Evolutionary conservation across 2,329 filamentous ascomycete genomes (phyloP).

Genomic region (Arthrobotrys megalospora): DNA sequence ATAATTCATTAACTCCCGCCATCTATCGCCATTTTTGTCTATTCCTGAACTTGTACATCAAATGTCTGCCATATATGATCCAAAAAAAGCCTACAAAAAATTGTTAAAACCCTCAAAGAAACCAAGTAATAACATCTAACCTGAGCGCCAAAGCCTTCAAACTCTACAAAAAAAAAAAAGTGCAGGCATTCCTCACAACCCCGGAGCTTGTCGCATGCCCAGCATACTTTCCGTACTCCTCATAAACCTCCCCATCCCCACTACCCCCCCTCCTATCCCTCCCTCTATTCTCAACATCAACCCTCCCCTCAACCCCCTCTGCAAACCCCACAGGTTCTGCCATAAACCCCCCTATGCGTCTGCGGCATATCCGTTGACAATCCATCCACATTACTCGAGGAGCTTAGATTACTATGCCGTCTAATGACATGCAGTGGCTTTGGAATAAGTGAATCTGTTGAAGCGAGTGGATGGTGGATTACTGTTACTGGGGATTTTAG

Average conservation of each 20-base stretch:
- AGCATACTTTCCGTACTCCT: constrained; percentile 59
- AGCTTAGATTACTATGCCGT: constrained; percentile 6
- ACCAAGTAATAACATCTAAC: background rate
- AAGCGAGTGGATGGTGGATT: constrained; percentile 37
- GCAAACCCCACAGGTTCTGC: constrained; percentile 44
- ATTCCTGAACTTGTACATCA: no score
- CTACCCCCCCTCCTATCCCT: constrained; percentile 19
- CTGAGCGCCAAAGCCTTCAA: background rate
- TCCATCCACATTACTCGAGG: constrained; percentile 24
- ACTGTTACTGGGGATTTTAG: constrained; percentile 51
- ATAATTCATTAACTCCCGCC: background rate
- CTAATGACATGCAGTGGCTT: constrained; percentile 18
- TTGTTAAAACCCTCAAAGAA: no score
- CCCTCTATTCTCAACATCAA: constrained; percentile 14
- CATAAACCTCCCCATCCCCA: constrained; percentile 52
- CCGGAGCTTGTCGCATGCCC: constrained; percentile 38
- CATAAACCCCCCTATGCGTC: constrained; percentile 56
- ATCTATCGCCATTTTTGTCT: no score
- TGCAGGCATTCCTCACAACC: background rate
- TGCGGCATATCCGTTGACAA: constrained; percentile 57
- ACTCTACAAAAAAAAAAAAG: background rate
- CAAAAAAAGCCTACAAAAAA: no score
- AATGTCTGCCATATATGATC: no score
- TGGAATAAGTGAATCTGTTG: constrained; percentile 33
- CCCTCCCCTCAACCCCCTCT: constrained; percentile 48